Evolutionary conservation across 805 yeast species (phyloP).

Genomic region (Dipodascopsis uninucleata): DNA sequence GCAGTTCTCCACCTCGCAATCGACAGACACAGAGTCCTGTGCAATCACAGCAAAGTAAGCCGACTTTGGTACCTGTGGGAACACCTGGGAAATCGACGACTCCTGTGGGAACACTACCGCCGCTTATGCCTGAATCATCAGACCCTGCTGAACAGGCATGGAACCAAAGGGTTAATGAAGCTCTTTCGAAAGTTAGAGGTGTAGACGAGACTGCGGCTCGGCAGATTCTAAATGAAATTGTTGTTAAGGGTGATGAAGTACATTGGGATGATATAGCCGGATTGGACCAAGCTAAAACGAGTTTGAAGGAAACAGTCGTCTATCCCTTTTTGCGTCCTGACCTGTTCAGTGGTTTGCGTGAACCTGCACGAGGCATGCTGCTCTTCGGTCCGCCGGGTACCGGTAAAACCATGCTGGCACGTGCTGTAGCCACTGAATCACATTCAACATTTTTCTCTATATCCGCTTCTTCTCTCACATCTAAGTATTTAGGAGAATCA

Average conservation of each 20-base stretch:
- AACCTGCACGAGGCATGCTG: slow-evolving; percentile 95
- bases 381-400: slow-evolving; percentile 99
- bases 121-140: slow-evolving; percentile 19
- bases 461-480: slow-evolving; percentile 83
- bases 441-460: slow-evolving; percentile 89
- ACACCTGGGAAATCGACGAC: neutral
- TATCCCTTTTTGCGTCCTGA: slow-evolving; percentile 95
- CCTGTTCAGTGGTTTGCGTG: slow-evolving; percentile 81
- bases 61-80: slow-evolving; percentile 4
- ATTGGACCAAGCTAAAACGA: slow-evolving; percentile 76
- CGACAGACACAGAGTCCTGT: neutral
- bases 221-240: slow-evolving; percentile 83
- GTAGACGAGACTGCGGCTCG: slow-evolving; percentile 75
- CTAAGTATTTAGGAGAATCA: slow-evolving; percentile 80
- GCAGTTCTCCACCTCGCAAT: neutral
- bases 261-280: slow-evolving; percentile 97
- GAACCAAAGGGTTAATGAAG: slow-evolving; percentile 28
- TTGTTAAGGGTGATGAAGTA: slow-evolving; percentile 85
- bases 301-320: slow-evolving; percentile 90
- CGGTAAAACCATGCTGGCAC: slow-evolving; percentile 94
- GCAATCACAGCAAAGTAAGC: slow-evolving; percentile 1
- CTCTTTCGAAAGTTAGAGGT: slow-evolving; percentile 47
- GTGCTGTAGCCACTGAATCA: slow-evolving; percentile 95
- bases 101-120: slow-evolving; percentile 3
- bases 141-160: slow-evolving; percentile 25